Base-by-base conservation (phyloP, 805 yeast genomes). In the Saccharomyces paradoxus region DNA sequence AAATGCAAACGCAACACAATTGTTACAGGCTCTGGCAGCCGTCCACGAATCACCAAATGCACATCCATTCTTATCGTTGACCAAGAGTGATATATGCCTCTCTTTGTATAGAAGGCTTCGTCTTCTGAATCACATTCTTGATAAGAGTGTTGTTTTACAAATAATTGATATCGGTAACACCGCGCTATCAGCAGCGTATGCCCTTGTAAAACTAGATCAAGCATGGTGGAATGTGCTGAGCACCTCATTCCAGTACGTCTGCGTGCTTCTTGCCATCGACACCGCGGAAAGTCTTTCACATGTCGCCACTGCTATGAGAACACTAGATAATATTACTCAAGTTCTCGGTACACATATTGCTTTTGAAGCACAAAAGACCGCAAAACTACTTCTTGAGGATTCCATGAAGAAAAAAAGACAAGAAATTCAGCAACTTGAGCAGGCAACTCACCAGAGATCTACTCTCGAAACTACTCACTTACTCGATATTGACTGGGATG, bases 221-320 rank as follows among this genome's bases (percentile, higher is more conserved):
- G 10, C 54, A n/a, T 56, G 59, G 59, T 56, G 59, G 59, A 54
- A 52, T 52, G 59, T 52, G 12, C 41, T 56, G 48, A 54, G 59
- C 46, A 49, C 59, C 14, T 28, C 53, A 14, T 56, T 56, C 30
- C 59, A 56, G 32, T 56, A 56, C 24, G 46, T 54, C 22, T 56
- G 59, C 48, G 55, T 55, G 8, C 55, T 56, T 26, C 56, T 56
- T 21, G 59, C 59, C 9, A 56, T 56, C 21, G 57, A 56, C 30
- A 49, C 59, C 3, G 48, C 55, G 29, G 57, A 56, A 21, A 56
- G 59, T 41, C 55, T 56, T 21, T 44, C 55, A 12, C 27, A 50
- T 24, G 59, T 56, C 17, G 53, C 55, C 3, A 12, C 46, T 14
- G 57, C 59, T 5, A 56, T 49, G 49, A 49, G 41, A 21, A 41